Base-by-base conservation (phyloP, 257 asterid species). In the Knoxia roxburghii region DNA sequence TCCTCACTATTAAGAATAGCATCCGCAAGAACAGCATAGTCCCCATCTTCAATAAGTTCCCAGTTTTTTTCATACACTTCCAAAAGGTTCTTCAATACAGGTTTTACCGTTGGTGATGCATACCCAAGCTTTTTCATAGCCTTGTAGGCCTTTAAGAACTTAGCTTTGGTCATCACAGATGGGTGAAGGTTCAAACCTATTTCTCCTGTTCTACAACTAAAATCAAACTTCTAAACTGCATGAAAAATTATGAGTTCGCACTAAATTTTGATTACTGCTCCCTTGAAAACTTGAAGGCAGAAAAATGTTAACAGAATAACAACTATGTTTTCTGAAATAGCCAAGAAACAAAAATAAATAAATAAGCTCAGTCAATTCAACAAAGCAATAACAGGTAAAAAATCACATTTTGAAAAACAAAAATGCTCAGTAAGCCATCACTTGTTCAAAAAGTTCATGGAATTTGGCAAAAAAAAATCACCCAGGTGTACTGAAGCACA, bases 51-150 rank as follows among this genome's bases (percentile, higher is more conserved):
- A 68, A 84, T 81, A 57, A 67, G 78, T 65, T 23, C 12, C 86
- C 86, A 84, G 40, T 81, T 70, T 52, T 75, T 64, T 24, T 71
- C 71, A 64, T 84, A 81, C 59, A 65, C 11, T 27, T 57, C 60
- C 63, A 84, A 70, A 33, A 84, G 83, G 32, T 50, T 49, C 43
- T 55, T 68, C 46, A 84, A 67, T 33, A 84, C 39, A 17, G 85
- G 86, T 73, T 71, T 70, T 71, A 81, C 86, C 32, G n/a, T 49
- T 20, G 68, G 46, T 33, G 23, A 64, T 3, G 70, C 10, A 56
- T 78, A 83, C 35, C 88, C 86, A 54, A 80, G 30, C 14, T 15
- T 30, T 62, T 64, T 61, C 89, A 81, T 77, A 59, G 78, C 84
- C 71, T 70, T 78, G 73, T 35, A 73, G 61, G 89, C 86, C 69